Evolutionary conservation across 306 rosid genomes (phyloP).

Genomic region (Gillenia trifoliata): DNA sequence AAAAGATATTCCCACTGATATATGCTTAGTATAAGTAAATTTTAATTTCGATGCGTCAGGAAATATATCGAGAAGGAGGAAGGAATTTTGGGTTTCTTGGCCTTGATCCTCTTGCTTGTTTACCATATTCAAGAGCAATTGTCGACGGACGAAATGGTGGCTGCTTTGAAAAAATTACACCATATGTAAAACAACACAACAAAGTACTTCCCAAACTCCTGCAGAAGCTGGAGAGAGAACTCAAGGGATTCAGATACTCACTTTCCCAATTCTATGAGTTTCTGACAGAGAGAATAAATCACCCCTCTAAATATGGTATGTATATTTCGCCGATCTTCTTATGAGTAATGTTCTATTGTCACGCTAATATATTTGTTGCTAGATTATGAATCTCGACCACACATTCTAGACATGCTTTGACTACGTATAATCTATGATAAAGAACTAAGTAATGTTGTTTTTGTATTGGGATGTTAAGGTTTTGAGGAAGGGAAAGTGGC

Average conservation of each 20-base stretch:
- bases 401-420: background rate
- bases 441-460: background rate
- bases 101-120: constrained; percentile 13
- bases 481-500: constrained; percentile 25
- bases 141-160: background rate
- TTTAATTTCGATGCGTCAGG: background rate
- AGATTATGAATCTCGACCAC: background rate
- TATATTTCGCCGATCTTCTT: background rate
- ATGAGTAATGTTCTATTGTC: too few relatives aligned
- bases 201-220: constrained; percentile 14
- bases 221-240: background rate
- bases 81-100: constrained; percentile 27
- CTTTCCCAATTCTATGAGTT: background rate
- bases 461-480: constrained; percentile 5
- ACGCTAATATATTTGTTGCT: too few relatives aligned
- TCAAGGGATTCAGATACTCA: constrained; percentile 27
- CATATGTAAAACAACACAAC: constrained; percentile 6
- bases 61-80: constrained; percentile 26
- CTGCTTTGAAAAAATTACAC: background rate
- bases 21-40: too few relatives aligned
- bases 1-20: too few relatives aligned
- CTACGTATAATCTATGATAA: background rate
- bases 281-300: constrained; percentile 1
- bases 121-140: constrained; percentile 1
- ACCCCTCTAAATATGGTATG: constrained; percentile 27